These are phyloP conservation scores for Cubamyces sp. DNA, from an alignment of 768 basidiomycete genomes.

Conservation along the genomic window DNA sequence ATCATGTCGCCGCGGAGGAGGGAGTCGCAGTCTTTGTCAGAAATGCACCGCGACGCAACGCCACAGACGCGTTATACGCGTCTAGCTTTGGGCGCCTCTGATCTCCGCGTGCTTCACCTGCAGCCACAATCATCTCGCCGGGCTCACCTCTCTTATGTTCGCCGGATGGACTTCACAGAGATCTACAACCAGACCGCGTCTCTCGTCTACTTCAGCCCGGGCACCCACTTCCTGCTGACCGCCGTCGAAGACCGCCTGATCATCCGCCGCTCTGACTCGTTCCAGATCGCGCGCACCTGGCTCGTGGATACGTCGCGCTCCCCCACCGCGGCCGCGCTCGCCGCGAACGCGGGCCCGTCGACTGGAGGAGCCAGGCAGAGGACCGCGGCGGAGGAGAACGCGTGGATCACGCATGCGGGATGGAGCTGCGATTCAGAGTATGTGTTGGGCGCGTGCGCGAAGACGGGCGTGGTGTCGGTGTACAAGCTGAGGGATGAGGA, in stretches of 20 bases:
- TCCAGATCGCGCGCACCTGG: conserved; percentile 85
- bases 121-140: neutral
- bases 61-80: neutral
- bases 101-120: neutral
- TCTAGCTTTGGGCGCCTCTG: neutral
- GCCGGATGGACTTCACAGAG: conserved; percentile 82
- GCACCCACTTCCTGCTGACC: conserved; percentile 84
- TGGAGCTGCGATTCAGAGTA: conserved; percentile 93
- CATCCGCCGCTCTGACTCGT: conserved; percentile 80
- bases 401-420: conserved; percentile 71
- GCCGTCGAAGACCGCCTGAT: conserved; percentile 80
- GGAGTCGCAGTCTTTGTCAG: too few relatives aligned
- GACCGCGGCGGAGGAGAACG: conserved; percentile 24
- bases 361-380: neutral
- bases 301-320: conserved; percentile 60
- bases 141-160: neutral
- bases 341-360: conserved; percentile 3
- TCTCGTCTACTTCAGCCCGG: conserved; percentile 84
- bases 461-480: conserved; percentile 70
- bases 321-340: conserved; percentile 47
- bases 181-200: conserved; percentile 71
- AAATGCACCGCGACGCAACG: too few relatives aligned
- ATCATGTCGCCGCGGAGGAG: too few relatives aligned
- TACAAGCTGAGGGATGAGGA: conserved; percentile 80
- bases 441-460: conserved; percentile 79